phyloP scores from a whole-genome alignment of 345 rosid genomes.

The Syzygium grande region DNA sequence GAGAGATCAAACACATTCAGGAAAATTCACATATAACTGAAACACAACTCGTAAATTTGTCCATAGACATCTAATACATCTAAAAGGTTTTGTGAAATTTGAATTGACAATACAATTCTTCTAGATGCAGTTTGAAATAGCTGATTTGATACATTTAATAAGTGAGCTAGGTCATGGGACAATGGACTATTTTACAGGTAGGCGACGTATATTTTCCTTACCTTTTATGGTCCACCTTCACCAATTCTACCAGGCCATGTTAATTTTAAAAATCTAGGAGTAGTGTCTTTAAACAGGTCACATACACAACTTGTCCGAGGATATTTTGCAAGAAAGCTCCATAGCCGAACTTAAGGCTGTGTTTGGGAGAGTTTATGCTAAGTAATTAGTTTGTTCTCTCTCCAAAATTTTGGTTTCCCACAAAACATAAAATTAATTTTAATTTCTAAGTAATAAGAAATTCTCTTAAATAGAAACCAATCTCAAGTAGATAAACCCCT shows the following conservation, averaged over 20 bases:
- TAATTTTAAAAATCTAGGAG: background rate
- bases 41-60: background rate
- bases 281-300: background rate
- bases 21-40: background rate
- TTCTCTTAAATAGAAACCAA: background rate
- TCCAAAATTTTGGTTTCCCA: background rate
- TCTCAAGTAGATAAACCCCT: background rate
- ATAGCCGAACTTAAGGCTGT: background rate
- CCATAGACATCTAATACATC: background rate
- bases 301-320: background rate
- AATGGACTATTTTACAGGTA: background rate
- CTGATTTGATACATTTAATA: background rate
- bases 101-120: background rate
- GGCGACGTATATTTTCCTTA: background rate
- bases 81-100: background rate
- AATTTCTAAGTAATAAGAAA: background rate
- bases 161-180: background rate
- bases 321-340: background rate
- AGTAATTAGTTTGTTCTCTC: background rate
- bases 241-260: background rate
- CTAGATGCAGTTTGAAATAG: background rate
- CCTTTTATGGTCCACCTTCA: background rate
- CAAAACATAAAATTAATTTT: background rate
- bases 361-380: background rate
- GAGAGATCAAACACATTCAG: background rate